Evolutionary conservation across 495 filamentous ascomycete species (phyloP).

Genomic region (Pyrenula massariospora): DNA sequence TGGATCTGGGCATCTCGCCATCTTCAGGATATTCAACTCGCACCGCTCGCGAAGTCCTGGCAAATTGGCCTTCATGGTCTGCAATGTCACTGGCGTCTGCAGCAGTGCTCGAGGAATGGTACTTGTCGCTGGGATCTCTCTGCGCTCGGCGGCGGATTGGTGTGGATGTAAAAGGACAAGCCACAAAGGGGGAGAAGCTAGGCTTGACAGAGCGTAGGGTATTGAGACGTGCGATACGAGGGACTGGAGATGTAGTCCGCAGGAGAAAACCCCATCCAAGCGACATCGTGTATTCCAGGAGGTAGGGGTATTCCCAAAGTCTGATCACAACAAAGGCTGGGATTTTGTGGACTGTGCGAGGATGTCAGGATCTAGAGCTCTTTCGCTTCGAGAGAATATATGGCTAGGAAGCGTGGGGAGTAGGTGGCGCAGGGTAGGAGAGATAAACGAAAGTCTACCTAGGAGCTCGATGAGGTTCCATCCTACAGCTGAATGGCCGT

Average conservation of each 20-base stretch:
- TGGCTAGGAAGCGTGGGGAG: background rate
- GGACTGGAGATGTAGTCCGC: background rate
- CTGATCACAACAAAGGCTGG: too few species aligned
- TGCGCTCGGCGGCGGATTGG: background rate
- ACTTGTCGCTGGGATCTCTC: background rate
- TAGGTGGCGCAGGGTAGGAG: background rate
- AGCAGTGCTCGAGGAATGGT: background rate
- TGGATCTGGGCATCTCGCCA: constrained; percentile 48
- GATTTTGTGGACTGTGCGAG: too few species aligned
- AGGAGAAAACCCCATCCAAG: background rate
- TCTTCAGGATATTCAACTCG: constrained; percentile 67
- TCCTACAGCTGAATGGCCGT: background rate
- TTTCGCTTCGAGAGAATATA: background rate
- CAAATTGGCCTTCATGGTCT: constrained; percentile 39
- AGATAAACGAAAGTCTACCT: background rate
- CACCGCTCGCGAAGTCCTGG: constrained; percentile 68
- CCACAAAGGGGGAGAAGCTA: background rate
- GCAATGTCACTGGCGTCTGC: background rate
- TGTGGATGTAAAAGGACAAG: background rate
- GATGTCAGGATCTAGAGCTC: background rate
- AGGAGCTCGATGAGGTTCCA: background rate
- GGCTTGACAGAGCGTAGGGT: background rate
- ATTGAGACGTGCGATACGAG: background rate
- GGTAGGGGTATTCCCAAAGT: too few species aligned
- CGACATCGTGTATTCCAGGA: background rate